phyloP scores from a whole-genome alignment of 306 rosid species.

The Inga oerstediana region DNA sequence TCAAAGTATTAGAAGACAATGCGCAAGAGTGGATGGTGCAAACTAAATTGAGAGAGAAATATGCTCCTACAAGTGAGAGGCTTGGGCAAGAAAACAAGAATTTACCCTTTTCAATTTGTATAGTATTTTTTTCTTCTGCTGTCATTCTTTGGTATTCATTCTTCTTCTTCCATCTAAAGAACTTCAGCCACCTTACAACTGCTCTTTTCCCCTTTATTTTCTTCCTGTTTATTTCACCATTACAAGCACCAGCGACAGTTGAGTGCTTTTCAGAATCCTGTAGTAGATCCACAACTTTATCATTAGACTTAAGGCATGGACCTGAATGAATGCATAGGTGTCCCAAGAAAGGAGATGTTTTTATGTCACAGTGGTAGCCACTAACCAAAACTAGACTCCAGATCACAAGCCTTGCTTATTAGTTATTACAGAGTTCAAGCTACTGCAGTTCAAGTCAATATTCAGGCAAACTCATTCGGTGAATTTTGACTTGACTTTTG shows the following conservation, averaged over 20 bases:
- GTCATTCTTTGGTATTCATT: slow-evolving; percentile 84
- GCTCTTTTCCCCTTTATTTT: slow-evolving; percentile 86
- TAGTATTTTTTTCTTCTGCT: slow-evolving; percentile 64
- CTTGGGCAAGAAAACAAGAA: slow-evolving; percentile 10
- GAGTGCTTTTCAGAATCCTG: slow-evolving; percentile 36
- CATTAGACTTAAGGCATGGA: slow-evolving; percentile 34
- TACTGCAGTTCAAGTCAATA: slow-evolving; percentile 48
- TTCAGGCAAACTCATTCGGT: not conserved
- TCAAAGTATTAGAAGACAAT: slow-evolving; percentile 24
- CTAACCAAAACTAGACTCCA: slow-evolving; percentile 30
- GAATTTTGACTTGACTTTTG: not conserved
- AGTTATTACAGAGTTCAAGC: slow-evolving; percentile 50
- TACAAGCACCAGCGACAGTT: slow-evolving; percentile 26
- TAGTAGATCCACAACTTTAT: slow-evolving; percentile 41
- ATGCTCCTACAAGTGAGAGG: not conserved
- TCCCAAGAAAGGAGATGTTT: slow-evolving; percentile 34
- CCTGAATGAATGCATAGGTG: slow-evolving; percentile 54
- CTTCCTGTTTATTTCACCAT: slow-evolving; percentile 54
- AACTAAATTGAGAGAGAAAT: not conserved
- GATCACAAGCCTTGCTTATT: slow-evolving; percentile 53
- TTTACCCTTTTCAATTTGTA: slow-evolving; percentile 70
- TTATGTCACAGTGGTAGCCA: slow-evolving; percentile 5
- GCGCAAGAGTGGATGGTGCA: not conserved
- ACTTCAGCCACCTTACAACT: slow-evolving; percentile 90
- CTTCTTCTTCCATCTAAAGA: slow-evolving; percentile 80